Conservation (phyloP, 164 flowering plant genomes). For the Platanus orientalis region DNA sequence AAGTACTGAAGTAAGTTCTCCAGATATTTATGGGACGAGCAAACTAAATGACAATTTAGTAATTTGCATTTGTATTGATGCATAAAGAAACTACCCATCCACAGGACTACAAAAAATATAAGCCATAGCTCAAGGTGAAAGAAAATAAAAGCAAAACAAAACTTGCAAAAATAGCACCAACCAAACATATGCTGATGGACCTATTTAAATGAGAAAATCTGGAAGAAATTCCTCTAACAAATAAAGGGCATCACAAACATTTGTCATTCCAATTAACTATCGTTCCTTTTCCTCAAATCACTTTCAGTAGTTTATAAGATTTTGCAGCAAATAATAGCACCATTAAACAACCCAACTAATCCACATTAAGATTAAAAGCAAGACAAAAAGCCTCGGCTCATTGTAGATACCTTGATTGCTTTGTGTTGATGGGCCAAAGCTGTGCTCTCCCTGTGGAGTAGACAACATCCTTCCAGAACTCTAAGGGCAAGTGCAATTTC, state of each 20-base stretch:
- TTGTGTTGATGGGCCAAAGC: slow-evolving; percentile 61
- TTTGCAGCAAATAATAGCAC: background rate
- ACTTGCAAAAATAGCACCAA: too few species aligned
- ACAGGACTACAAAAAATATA: background rate
- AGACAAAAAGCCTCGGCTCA: background rate
- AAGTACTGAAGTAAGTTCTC: background rate
- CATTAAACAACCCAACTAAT: background rate
- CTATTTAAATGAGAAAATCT: too few species aligned
- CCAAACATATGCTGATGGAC: too few species aligned
- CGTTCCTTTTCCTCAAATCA: too few species aligned
- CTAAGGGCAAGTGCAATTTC: slow-evolving; percentile 94
- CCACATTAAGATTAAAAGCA: background rate
- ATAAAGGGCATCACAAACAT: too few species aligned
- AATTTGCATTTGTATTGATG: background rate
- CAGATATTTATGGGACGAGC: background rate
- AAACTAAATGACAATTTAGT: background rate
- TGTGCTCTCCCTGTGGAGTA: slow-evolving; percentile 66
- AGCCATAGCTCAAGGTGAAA: too few species aligned
- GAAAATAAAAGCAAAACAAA: too few species aligned
- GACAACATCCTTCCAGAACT: slow-evolving; percentile 92
- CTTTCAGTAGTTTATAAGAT: too few species aligned
- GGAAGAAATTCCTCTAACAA: too few species aligned
- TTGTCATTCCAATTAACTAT: too few species aligned
- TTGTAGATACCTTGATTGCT: slow-evolving; percentile 55
- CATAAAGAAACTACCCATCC: background rate